A percentile compares a stretch with the other conserved stretches of the same genome.
These are phyloP conservation scores for Pythium aquatile DNA, from an alignment of 352 stramenopile species.

Conservation along the genomic window DNA sequence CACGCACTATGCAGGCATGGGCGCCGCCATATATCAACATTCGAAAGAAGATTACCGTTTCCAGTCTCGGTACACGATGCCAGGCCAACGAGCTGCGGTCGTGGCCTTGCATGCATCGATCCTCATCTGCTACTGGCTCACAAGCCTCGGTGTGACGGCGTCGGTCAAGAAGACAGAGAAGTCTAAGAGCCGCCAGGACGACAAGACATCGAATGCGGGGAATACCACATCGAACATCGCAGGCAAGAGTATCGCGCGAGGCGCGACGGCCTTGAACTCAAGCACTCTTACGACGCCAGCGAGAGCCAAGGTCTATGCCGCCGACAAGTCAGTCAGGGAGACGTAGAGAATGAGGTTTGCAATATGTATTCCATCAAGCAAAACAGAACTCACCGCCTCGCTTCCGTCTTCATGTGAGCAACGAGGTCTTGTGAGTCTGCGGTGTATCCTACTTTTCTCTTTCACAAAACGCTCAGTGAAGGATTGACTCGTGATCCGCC, in stretches of 20 bases:
- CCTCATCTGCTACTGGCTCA: constrained; percentile 57
- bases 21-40: constrained; percentile 42
- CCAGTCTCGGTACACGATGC: constrained; percentile 29
- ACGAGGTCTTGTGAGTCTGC: too few species aligned
- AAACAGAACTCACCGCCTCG: too few species aligned
- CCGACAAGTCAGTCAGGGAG: not conserved
- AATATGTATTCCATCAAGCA: too few species aligned
- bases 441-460: too few species aligned
- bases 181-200: not conserved
- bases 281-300: not conserved
- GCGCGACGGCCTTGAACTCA: not conserved
- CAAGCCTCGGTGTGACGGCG: constrained; percentile 15
- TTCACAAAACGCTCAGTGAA: too few species aligned
- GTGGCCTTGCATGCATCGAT: constrained; percentile 52
- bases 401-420: too few species aligned
- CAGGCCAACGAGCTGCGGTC: constrained; percentile 30
- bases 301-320: not conserved
- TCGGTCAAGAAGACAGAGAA: constrained; percentile 9
- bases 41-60: constrained; percentile 29
- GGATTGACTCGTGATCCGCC: too few species aligned
- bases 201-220: not conserved
- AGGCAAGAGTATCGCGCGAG: not conserved
- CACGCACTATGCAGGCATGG: constrained; percentile 68
- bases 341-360: too few species aligned
- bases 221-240: not conserved